A percentile compares a stretch with the other conserved stretches of the same genome.
Evolutionary conservation across 352 stramenopile genomes (phyloP).

Genomic region (Phytopythium mirpurense): DNA sequence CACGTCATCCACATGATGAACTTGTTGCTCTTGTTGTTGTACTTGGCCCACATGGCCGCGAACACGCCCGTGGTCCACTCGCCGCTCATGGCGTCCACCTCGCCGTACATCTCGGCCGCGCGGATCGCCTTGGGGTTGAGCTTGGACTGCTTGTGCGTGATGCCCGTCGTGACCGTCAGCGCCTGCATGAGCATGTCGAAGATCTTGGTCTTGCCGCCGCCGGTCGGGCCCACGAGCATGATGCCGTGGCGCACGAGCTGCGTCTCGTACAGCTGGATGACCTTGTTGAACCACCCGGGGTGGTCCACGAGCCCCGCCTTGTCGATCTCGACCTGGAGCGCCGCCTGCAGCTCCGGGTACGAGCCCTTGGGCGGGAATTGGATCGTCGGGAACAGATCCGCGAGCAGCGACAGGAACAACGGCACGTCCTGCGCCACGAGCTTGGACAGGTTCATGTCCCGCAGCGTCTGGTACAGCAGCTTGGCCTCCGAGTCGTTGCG

Average conservation of each 20-base stretch:
- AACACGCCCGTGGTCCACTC: conserved; percentile 99
- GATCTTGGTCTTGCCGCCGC: conserved; percentile 97
- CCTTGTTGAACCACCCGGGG: conserved; percentile 91
- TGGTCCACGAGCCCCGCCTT: conserved; percentile 90
- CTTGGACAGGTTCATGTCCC: conserved; percentile 99
- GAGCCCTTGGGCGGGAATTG: conserved; percentile 89
- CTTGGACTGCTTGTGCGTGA: conserved; percentile 94
- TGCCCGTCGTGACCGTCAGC: conserved; percentile 89
- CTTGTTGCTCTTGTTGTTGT: conserved; percentile 97
- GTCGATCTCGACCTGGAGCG: conserved; percentile 86
- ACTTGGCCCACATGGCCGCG: conserved; percentile 98
- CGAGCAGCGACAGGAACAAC: conserved; percentile 95
- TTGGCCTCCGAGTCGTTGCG: conserved; percentile 85
- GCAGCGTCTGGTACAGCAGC: conserved; percentile 85
- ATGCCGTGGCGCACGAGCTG: conserved; percentile 97
- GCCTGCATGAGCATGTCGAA: conserved; percentile 94
- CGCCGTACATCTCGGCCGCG: conserved; percentile 97
- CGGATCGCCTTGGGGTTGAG: conserved; percentile 98
- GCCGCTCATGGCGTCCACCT: conserved; percentile 94
- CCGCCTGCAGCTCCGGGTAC: conserved; percentile 94
- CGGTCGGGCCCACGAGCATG: conserved; percentile 97
- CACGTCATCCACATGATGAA: conserved; percentile 99
- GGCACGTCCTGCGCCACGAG: conserved; percentile 97
- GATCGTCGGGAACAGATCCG: conserved; percentile 95
- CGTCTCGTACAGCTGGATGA: conserved; percentile 98